Evolutionary conservation across 352 stramenopile genomes (phyloP).

Genomic region (Pythium aquatile): DNA sequence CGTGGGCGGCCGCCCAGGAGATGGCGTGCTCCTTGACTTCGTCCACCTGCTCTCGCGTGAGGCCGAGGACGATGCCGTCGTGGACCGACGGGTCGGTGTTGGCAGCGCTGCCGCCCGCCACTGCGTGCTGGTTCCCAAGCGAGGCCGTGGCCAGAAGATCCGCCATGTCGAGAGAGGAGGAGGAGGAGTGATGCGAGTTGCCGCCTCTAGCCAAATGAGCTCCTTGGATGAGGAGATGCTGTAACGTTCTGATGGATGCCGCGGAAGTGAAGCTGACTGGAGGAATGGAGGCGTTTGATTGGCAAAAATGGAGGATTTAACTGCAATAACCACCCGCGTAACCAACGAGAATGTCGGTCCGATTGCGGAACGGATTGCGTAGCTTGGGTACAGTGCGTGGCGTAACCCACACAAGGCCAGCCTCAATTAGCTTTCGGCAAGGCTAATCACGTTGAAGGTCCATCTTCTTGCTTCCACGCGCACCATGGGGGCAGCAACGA

Average conservation of each 20-base stretch:
- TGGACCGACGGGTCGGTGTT: constrained; percentile 14
- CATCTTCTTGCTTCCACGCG: too few species aligned
- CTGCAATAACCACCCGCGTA: not conserved
- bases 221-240: not conserved
- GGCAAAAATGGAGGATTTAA: not conserved
- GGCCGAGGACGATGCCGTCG: constrained; percentile 40
- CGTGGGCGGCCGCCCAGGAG: constrained; percentile 68
- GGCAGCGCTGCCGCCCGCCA: not conserved
- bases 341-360: not conserved
- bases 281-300: not conserved
- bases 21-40: constrained; percentile 72
- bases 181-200: not conserved
- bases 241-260: not conserved
- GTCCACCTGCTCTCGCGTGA: constrained; percentile 39
- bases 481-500: too few species aligned
- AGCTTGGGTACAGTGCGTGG: not conserved
- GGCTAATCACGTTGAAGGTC: too few species aligned
- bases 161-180: constrained; percentile 15
- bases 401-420: not conserved
- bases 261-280: constrained; percentile 2
- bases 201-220: not conserved
- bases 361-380: constrained; percentile 5
- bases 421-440: too few species aligned
- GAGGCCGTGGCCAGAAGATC: constrained; percentile 28
- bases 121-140: constrained; percentile 21